Conservation (phyloP, 108 stramenopile genomes). For the Conticribra guillardii region DNA sequence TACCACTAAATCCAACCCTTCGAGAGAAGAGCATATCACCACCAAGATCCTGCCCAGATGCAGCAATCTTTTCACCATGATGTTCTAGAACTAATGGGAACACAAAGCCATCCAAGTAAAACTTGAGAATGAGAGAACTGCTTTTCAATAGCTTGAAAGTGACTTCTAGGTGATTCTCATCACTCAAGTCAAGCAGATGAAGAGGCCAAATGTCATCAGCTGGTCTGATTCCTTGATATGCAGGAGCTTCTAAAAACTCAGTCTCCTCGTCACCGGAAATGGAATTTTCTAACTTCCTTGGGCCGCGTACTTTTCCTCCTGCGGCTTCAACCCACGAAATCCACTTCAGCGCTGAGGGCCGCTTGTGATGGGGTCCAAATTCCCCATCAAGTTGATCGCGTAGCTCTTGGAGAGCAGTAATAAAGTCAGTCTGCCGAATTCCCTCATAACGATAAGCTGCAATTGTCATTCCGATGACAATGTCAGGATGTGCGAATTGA, state of each 20-base stretch:
- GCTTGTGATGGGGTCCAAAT: constrained; percentile 94
- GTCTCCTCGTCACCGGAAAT: constrained; percentile 53
- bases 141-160: constrained; percentile 88
- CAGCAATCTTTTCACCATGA: constrained; percentile 95
- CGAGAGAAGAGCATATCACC: constrained; percentile 96
- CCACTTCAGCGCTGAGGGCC: constrained; percentile 91
- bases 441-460: constrained; percentile 98
- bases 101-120: constrained; percentile 92
- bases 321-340: constrained; percentile 94
- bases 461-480: constrained; percentile 97
- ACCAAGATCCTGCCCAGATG: constrained; percentile 98
- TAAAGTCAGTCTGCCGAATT: constrained; percentile 91
- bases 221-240: constrained; percentile 62
- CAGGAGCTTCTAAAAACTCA: constrained; percentile 48
- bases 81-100: constrained; percentile 93
- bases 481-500: constrained; percentile 99
- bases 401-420: constrained; percentile 82
- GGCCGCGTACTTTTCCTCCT: constrained; percentile 94
- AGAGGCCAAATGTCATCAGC: constrained; percentile 98
- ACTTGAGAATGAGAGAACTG: constrained; percentile 86
- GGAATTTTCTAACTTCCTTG: constrained; percentile 74
- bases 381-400: constrained; percentile 94
- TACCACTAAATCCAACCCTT: constrained; percentile 97
- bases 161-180: constrained; percentile 93
- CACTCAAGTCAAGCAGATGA: constrained; percentile 94